Evolutionary conservation across 2,329 filamentous ascomycete species (phyloP).

Genomic region (Acarospora socialis): DNA sequence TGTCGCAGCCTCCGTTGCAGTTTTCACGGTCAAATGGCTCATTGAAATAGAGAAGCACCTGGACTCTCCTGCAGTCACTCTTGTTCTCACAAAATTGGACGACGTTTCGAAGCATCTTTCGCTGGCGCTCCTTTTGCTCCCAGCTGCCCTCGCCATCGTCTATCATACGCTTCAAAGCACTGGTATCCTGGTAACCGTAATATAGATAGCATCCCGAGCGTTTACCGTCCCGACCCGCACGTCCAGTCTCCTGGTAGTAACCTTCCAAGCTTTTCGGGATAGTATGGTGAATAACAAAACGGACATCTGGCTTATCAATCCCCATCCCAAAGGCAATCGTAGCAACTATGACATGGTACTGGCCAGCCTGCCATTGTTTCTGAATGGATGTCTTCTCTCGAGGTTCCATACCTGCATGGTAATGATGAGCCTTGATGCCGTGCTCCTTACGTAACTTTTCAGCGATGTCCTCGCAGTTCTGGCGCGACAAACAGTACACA

Average conservation of each 20-base stretch:
- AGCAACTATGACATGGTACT: conserved; percentile 79
- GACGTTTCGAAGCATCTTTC: conserved; percentile 72
- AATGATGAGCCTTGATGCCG: conserved; percentile 63
- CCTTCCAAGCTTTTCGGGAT: conserved; percentile 92
- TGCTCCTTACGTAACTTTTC: conserved; percentile 45
- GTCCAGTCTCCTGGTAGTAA: conserved; percentile 95
- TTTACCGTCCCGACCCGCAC: conserved; percentile 81
- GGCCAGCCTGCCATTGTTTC: conserved; percentile 65
- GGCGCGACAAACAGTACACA: conserved; percentile 79
- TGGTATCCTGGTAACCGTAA: conserved; percentile 68
- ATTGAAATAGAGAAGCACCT: conserved; percentile 88
- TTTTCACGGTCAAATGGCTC: conserved; percentile 61
- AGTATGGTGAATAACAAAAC: conserved; percentile 87
- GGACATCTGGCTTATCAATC: conserved; percentile 95
- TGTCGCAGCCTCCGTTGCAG: conserved; percentile 72
- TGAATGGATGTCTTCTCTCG: conserved; percentile 59
- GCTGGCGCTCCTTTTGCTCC: conserved; percentile 72
- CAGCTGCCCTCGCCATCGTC: conserved; percentile 59
- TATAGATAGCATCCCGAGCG: conserved; percentile 81
- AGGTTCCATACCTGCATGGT: conserved; percentile 65
- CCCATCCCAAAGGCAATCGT: conserved; percentile 99
- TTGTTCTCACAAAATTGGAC: conserved; percentile 81
- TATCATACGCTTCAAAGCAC: conserved; percentile 65
- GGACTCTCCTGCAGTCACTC: conserved; percentile 71
- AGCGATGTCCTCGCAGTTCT: conserved; percentile 69